Evolutionary conservation across 129 eudicot genomes (phyloP).

Genomic region (Flaveria ramosissima): DNA sequence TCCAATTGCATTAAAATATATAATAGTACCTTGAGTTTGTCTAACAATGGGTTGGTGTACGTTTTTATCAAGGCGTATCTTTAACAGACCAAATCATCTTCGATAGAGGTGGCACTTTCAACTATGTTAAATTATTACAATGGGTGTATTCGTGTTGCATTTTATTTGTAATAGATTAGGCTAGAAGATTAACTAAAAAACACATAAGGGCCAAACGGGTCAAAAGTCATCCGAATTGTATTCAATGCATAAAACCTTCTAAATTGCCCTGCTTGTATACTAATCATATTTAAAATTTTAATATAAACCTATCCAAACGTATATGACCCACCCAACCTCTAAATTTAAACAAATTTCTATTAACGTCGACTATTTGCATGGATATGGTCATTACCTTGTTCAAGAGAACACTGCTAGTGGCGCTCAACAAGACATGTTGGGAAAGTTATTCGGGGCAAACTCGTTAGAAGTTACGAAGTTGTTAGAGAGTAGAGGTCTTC

Average conservation of each 20-base stretch:
- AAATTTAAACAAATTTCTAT: not conserved
- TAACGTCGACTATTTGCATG: slow-evolving; percentile 32
- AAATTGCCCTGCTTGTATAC: too few relatives aligned
- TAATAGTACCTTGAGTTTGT: slow-evolving; percentile 43
- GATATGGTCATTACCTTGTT: slow-evolving; percentile 52
- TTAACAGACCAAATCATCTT: slow-evolving; percentile 11
- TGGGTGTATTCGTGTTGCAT: not conserved
- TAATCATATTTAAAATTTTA: not conserved
- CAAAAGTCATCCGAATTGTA: not conserved
- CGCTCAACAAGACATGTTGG: slow-evolving; percentile 49
- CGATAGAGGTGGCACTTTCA: not conserved
- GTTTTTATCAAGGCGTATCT: not conserved
- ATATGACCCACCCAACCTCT: not conserved
- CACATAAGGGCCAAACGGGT: not conserved
- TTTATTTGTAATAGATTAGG: not conserved
- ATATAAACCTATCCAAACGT: not conserved
- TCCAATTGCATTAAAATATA: too few relatives aligned
- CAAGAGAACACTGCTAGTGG: slow-evolving; percentile 37
- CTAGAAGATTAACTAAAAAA: not conserved
- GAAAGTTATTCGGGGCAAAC: too few relatives aligned
- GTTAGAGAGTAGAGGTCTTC: slow-evolving; percentile 28
- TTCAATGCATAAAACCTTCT: not conserved
- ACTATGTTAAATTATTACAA: too few relatives aligned
- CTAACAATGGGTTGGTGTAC: not conserved
- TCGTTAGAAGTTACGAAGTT: too few relatives aligned